Conservation (phyloP, 768 basidiomycete species). For the Tricholoma flavovirens region DNA sequence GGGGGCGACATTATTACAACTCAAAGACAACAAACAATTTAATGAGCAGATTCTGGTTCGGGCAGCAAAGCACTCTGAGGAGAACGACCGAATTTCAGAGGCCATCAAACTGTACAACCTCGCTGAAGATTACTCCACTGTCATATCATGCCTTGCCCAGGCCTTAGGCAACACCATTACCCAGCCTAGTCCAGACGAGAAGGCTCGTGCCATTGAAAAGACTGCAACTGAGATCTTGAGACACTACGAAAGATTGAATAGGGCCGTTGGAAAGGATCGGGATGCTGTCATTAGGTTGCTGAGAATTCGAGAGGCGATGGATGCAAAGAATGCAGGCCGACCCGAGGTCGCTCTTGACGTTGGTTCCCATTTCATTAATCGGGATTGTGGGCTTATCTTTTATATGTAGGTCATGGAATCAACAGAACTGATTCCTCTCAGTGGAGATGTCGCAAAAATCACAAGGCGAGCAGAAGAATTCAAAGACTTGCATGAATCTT, state of each 20-base stretch:
- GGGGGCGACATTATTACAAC: conserved; percentile 67
- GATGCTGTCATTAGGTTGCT: conserved; percentile 73
- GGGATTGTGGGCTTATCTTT: not conserved
- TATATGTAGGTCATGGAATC: conserved; percentile 71
- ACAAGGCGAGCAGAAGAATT: conserved; percentile 87
- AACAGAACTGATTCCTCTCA: conserved; percentile 81
- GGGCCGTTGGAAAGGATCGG: conserved; percentile 63
- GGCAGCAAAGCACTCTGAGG: conserved; percentile 76
- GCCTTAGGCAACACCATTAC: conserved; percentile 82
- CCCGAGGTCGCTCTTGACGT: conserved; percentile 82
- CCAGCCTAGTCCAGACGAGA: conserved; percentile 56
- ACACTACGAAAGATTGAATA: conserved; percentile 74
- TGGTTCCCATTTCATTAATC: conserved; percentile 19
- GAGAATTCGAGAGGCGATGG: conserved; percentile 75
- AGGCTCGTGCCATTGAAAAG: conserved; percentile 60
- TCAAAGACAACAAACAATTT: conserved; percentile 62
- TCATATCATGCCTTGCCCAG: conserved; percentile 80
- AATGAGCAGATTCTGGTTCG: conserved; percentile 77
- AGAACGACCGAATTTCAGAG: conserved; percentile 80
- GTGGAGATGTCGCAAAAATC: conserved; percentile 79
- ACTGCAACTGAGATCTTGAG: conserved; percentile 75
- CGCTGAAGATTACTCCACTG: conserved; percentile 84
- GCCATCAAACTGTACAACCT: conserved; percentile 96
- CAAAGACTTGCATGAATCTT: conserved; percentile 75
- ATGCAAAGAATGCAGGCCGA: conserved; percentile 64